Percentiles rank a stretch among this genome's conserved stretches.
These are phyloP conservation scores for Oldenlandia corymbosa DNA, from an alignment of 257 asterid genomes.

Conservation along the genomic window DNA sequence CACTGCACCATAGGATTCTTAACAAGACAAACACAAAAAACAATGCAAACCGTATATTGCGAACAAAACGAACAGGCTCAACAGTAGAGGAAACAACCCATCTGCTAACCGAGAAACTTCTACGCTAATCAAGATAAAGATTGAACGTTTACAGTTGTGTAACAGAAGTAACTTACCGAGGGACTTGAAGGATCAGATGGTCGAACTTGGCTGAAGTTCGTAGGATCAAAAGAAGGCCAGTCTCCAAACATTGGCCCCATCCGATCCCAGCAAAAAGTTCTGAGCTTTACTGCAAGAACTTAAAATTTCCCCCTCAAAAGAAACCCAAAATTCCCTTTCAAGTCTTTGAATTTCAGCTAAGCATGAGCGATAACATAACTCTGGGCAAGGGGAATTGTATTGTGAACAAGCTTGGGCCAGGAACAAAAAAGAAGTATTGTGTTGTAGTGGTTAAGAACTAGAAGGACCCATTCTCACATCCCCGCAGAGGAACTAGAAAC, in stretches of 20 bases:
- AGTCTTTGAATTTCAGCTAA: neutral
- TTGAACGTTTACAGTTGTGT: neutral
- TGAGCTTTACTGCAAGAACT: neutral
- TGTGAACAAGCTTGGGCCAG: neutral
- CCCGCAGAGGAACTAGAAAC: neutral
- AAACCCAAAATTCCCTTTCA: neutral
- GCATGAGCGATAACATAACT: neutral
- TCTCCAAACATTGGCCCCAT: slow-evolving; percentile 33
- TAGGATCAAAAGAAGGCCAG: slow-evolving; percentile 41
- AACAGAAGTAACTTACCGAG: slow-evolving; percentile 20
- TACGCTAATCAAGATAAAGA: neutral
- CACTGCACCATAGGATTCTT: neutral
- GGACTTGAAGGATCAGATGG: slow-evolving; percentile 39
- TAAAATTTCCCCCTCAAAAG: no score
- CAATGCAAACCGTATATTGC: neutral
- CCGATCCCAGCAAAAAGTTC: slow-evolving; percentile 1
- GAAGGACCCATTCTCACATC: neutral
- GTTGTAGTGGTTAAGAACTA: neutral
- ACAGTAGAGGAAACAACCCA: neutral
- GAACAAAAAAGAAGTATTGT: neutral
- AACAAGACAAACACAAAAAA: neutral
- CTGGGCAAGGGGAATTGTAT: slow-evolving; percentile 1
- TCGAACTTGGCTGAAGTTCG: slow-evolving; percentile 38
- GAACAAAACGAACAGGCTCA: neutral
- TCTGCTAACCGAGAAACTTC: neutral